These are phyloP conservation scores for Pelargonium fulgidum DNA, from an alignment of 441 rosid genomes.

Conservation along the genomic window DNA sequence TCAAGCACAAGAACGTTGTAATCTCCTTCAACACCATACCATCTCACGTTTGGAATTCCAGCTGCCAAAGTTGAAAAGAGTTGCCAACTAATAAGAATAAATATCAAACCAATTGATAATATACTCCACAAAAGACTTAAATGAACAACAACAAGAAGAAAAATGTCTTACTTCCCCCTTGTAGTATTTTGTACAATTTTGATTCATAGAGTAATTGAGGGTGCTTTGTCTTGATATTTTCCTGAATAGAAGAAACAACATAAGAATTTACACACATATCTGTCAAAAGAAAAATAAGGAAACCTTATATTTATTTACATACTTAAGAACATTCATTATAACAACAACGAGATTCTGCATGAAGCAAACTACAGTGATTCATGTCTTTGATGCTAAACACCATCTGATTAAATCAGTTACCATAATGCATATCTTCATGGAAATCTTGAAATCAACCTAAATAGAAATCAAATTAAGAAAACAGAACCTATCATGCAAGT, in stretches of 20 bases:
- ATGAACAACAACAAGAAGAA: too few relatives aligned
- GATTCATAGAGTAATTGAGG: background rate
- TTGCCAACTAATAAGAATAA: background rate
- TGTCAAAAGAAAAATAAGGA: background rate
- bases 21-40: slow-evolving; percentile 4
- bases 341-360: background rate
- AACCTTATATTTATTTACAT: background rate
- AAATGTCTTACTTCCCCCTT: slow-evolving; percentile 2
- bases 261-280: background rate
- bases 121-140: too few relatives aligned
- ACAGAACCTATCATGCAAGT: too few relatives aligned
- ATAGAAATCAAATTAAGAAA: too few relatives aligned
- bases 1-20: slow-evolving; percentile 3
- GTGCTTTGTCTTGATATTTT: slow-evolving; percentile 5
- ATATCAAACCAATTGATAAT: background rate
- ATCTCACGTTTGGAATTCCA: background rate
- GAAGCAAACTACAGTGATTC: background rate
- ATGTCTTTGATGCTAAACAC: background rate
- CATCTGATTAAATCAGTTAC: too few relatives aligned
- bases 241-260: background rate
- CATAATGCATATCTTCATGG: background rate
- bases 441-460: background rate
- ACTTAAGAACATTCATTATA: background rate
- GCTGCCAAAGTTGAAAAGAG: background rate
- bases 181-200: background rate